Conservation (phyloP, 768 basidiomycete genomes). For the Polyporus arcularius region DNA sequence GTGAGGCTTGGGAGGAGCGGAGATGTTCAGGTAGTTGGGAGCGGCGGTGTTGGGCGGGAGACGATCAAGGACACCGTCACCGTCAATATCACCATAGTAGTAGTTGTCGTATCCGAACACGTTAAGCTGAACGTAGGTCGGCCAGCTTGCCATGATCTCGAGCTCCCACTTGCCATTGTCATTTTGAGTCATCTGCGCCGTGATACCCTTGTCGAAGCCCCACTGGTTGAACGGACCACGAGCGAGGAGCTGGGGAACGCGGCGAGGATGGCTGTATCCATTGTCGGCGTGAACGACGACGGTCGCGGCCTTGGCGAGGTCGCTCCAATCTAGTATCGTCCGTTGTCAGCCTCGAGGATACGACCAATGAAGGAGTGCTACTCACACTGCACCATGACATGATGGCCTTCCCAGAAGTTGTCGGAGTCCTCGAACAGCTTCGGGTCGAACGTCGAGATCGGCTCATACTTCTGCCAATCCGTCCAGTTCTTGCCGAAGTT, state of each 20-base stretch:
- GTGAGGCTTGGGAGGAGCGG: slow-evolving; percentile 85
- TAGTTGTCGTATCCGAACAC: slow-evolving; percentile 90
- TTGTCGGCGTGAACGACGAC: slow-evolving; percentile 79
- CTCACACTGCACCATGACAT: slow-evolving; percentile 89
- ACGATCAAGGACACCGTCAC: slow-evolving; percentile 86
- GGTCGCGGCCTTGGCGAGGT: slow-evolving; percentile 57
- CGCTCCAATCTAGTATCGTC: slow-evolving; percentile 69
- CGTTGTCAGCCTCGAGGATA: background rate
- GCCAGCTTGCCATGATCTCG: slow-evolving; percentile 90
- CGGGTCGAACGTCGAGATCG: slow-evolving; percentile 62
- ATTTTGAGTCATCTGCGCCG: slow-evolving; percentile 65
- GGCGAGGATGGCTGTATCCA: slow-evolving; percentile 60
- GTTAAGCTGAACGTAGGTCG: slow-evolving; percentile 86
- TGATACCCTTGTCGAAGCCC: slow-evolving; percentile 87
- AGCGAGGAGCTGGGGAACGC: slow-evolving; percentile 84
- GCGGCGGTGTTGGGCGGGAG: slow-evolving; percentile 86
- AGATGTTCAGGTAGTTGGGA: slow-evolving; percentile 89
- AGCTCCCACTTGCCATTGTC: slow-evolving; percentile 77
- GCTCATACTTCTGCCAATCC: slow-evolving; percentile 78
- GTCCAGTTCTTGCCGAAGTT: slow-evolving; percentile 89
- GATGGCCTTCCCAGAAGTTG: slow-evolving; percentile 79
- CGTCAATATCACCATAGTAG: slow-evolving; percentile 90
- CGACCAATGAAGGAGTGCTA: slow-evolving; percentile 5
- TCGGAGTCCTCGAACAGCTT: slow-evolving; percentile 48
- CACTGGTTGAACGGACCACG: slow-evolving; percentile 90